Base-by-base conservation (phyloP, 2,329 filamentous ascomycete species). In the Rutstroemia sydowiana region DNA sequence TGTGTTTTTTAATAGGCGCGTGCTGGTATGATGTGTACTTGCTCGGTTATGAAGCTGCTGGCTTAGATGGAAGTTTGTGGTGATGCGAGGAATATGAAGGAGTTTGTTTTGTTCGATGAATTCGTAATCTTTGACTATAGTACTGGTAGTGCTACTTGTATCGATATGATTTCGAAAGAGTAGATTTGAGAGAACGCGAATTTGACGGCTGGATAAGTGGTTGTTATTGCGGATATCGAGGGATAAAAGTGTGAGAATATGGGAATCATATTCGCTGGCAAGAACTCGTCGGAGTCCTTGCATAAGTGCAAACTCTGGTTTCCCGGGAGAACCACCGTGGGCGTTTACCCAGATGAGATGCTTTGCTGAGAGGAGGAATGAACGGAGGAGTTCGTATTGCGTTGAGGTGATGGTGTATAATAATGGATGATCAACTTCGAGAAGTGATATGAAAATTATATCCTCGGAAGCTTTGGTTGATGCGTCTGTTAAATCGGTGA, bases 341-440 rank as follows among this genome's bases (percentile, higher is more conserved):
- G 65, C 63, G 0, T 73, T 75, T 11, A 79, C 55, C 75, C 77
- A 81, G 0, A 80, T 47, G 2, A 79, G 57, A 2, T 70, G 40
- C 18, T 5, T 13, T 3, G 48, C 31, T 30, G 10, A 10, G 13
- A 20, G 39, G 11, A 51, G 34, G 16, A 51, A 41, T 11, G 9
- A 2, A 11, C 32, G 31, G 2, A 45, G 5, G 7, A 32, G 2
- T 8, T 45, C 9, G 14, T 45, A 45, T 5, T 28, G 39, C 5
- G 30, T 16, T 20, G n/a, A 9, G 2, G 20, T 14, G 18, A 51
- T 21, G 18, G 20, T 21, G 10, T 31, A 21, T 7, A 51, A 13
- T 26, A 51, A 28, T 18, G 41, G 48, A 18, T 37, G 10, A 37
- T 51, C 42, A 3, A 51, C 9, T 21, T 51, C 48, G 1, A 42